Evolutionary conservation across 2,329 filamentous ascomycete genomes (phyloP).

Genomic region (Penicillium sp.): DNA sequence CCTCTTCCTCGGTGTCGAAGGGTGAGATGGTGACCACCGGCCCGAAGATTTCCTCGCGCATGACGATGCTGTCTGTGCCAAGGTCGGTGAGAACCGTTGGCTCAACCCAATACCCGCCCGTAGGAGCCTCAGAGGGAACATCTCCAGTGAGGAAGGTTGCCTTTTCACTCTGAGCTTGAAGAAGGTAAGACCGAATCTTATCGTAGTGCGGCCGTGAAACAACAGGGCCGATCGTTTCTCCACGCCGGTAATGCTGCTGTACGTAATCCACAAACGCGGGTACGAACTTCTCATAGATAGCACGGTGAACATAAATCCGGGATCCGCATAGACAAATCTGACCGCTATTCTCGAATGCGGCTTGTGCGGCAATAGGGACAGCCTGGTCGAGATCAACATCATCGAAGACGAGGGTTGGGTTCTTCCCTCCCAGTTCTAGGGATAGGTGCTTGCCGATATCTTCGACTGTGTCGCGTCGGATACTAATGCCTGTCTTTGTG

Average conservation of each 20-base stretch:
- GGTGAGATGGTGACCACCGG: constrained; percentile 52
- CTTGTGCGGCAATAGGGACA: constrained; percentile 13
- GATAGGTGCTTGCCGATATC: constrained; percentile 24
- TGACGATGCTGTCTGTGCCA: constrained; percentile 46
- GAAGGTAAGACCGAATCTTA: constrained; percentile 58
- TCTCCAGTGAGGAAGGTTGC: constrained; percentile 59
- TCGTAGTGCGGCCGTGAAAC: constrained; percentile 31
- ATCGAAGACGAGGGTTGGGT: constrained; percentile 19
- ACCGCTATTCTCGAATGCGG: constrained; percentile 20
- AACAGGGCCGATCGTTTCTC: constrained; percentile 55
- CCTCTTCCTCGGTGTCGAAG: constrained; percentile 55
- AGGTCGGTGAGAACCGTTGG: constrained; percentile 54
- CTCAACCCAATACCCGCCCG: constrained; percentile 59
- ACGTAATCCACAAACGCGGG: constrained; percentile 55
- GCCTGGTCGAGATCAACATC: constrained; percentile 17
- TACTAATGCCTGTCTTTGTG: constrained; percentile 15
- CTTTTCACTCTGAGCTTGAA: constrained; percentile 58
- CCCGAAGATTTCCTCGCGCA: constrained; percentile 56
- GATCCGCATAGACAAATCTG: constrained; percentile 60
- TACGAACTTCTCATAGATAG: constrained; percentile 62
- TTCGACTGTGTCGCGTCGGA: constrained; percentile 19
- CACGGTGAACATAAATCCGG: constrained; percentile 63
- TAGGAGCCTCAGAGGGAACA: constrained; percentile 30
- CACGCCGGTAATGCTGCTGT: constrained; percentile 57
- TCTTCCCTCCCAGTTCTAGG: constrained; percentile 20